phyloP scores from a whole-genome alignment of 108 stramenopile species.

The Skeletonema grethae region DNA sequence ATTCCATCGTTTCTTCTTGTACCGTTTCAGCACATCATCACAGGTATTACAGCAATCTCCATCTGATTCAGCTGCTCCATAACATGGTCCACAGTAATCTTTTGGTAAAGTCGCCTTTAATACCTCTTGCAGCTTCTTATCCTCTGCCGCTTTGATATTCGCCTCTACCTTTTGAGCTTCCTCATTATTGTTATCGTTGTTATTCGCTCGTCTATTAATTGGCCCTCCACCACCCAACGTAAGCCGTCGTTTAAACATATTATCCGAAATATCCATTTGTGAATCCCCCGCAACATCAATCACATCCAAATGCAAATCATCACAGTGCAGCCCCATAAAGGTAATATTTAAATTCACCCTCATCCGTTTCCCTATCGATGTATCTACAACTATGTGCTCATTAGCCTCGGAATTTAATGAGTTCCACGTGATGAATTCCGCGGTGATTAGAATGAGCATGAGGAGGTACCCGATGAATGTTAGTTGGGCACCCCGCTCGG shows the following conservation, averaged over 20 bases:
- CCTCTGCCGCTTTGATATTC: slow-evolving; percentile 43
- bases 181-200: too few species aligned
- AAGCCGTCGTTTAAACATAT: slow-evolving; percentile 62
- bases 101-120: slow-evolving; percentile 50
- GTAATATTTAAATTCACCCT: slow-evolving; percentile 94
- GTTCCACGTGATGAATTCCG: slow-evolving; percentile 62
- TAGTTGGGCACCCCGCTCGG: slow-evolving; percentile 66
- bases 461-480: slow-evolving; percentile 60
- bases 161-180: slow-evolving; percentile 31
- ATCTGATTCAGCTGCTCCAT: slow-evolving; percentile 76
- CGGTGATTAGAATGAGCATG: slow-evolving; percentile 58
- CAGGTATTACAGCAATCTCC: slow-evolving; percentile 91
- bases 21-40: slow-evolving; percentile 65
- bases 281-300: slow-evolving; percentile 99
- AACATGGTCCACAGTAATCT: slow-evolving; percentile 97
- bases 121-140: slow-evolving; percentile 50
- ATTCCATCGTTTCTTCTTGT: slow-evolving; percentile 82
- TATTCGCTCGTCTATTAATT: not conserved
- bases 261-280: slow-evolving; percentile 90
- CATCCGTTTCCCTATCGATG: slow-evolving; percentile 86
- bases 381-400: slow-evolving; percentile 79
- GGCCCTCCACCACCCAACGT: slow-evolving; percentile 37
- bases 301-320: slow-evolving; percentile 95
- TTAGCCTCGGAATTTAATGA: slow-evolving; percentile 49
- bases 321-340: slow-evolving; percentile 92